Base-by-base conservation (phyloP, 768 basidiomycete species). In the Mycena filopes region DNA sequence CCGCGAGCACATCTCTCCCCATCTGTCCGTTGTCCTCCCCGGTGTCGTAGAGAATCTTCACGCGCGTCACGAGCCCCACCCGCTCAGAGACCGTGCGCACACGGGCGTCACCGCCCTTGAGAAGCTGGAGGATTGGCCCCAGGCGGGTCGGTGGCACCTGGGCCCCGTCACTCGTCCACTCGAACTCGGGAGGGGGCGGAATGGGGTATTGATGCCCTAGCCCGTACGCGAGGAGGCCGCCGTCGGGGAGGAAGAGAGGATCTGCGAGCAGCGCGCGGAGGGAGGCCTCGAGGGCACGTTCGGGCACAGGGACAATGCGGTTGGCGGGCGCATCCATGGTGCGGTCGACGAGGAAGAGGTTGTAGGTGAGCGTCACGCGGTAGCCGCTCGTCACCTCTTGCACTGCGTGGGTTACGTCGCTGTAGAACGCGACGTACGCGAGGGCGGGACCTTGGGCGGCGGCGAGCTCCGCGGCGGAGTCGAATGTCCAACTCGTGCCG, bases 311-410 rank as follows among this genome's bases (percentile, higher is more conserved):
- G 54, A 33, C 21, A 21, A n/a, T 26, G n/a, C 12, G 60, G 31
- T 13, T 46, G n/a, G n/a, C n/a, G n/a, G n/a, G n/a, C 21, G 9
- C 42, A 20, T 29, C 40, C n/a, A 8, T 2, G 47, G 16, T n/a
- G 6, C 18, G 48, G 7, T 68, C 62, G 28, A 59, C 70, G 47
- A 76, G 74, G 64, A 77, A 80, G 38, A 82, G 79, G 67, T 81
- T 82, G 71, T 80, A 83, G 0, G 81, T 83, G 42, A 83, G 64
- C 0, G 81, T 81, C 8, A 84, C 75, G 1, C 81, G 76, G 68
- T 81, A 66, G 0, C 83, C 82, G n/a, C n/a, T n/a, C n/a, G n/a
- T n/a, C n/a, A n/a, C n/a, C n/a, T n/a, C n/a, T n/a, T n/a, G n/a
- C n/a, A n/a, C n/a, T n/a, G n/a, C n/a, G n/a, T n/a, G n/a, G n/a